phyloP scores from a whole-genome alignment of 2,329 filamentous ascomycete genomes.

The Neonectria neomacrospora region DNA sequence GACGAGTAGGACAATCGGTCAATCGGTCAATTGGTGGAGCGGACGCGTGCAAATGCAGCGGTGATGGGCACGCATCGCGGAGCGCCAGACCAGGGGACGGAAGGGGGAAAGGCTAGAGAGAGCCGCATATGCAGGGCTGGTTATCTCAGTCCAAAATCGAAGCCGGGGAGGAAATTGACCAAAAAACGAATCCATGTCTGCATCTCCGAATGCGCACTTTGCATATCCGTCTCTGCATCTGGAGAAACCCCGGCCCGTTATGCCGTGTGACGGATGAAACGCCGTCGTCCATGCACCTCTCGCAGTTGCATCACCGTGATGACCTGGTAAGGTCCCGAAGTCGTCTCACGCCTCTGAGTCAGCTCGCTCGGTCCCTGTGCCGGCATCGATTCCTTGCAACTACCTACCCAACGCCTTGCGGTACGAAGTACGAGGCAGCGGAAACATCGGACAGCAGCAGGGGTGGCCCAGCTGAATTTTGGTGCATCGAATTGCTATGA shows the following conservation, averaged over 20 bases:
- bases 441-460: no score
- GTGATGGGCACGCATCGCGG: background rate
- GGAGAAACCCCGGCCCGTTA: background rate
- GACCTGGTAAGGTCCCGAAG: background rate
- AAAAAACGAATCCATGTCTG: background rate
- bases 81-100: background rate
- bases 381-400: no score
- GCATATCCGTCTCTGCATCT: background rate
- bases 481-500: no score
- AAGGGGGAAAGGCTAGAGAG: background rate
- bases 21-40: background rate
- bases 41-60: background rate
- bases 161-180: background rate
- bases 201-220: background rate
- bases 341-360: background rate
- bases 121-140: background rate
- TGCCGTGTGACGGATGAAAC: slow-evolving; percentile 20
- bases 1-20: background rate
- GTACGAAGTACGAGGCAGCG: no score
- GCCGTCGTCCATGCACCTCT: slow-evolving; percentile 1
- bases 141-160: background rate
- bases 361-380: no score
- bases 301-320: slow-evolving; percentile 12
- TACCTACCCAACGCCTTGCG: no score
- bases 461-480: no score